phyloP scores from a whole-genome alignment of 805 yeast species.

The Suhomyces prunicola region DNA sequence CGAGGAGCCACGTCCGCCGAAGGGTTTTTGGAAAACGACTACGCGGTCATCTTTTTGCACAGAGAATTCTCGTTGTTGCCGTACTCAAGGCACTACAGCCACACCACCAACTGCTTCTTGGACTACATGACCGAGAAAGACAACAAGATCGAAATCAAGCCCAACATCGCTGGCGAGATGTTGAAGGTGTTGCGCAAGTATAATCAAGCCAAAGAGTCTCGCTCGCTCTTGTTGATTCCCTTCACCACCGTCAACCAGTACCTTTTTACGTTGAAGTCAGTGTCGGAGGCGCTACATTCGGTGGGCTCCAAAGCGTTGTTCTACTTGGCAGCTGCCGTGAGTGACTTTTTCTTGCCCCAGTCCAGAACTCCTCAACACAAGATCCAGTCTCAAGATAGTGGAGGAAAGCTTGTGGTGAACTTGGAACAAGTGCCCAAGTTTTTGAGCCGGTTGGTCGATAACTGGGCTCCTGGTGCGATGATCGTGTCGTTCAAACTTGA shows the following conservation, averaged over 20 bases:
- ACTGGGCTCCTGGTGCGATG: conserved; percentile 96
- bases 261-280: conserved; percentile 71
- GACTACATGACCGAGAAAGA: conserved; percentile 69
- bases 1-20: conserved; percentile 97
- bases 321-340: conserved; percentile 95
- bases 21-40: conserved; percentile 77
- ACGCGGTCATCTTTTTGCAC: conserved; percentile 89
- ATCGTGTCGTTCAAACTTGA: conserved; percentile 92
- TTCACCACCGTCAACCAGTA: conserved; percentile 96
- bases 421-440: conserved; percentile 97
- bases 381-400: conserved; percentile 72
- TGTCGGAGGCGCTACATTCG: conserved; percentile 57
- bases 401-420: conserved; percentile 77
- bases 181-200: conserved; percentile 55
- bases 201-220: conserved; percentile 45
- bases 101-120: conserved; percentile 77
- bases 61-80: conserved; percentile 91
- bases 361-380: conserved; percentile 89
- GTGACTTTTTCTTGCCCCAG: conserved; percentile 90
- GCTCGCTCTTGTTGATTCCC: conserved; percentile 67
- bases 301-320: conserved; percentile 63
- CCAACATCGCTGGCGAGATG: conserved; percentile 61
- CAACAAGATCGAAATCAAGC: conserved; percentile 59
- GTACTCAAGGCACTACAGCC: conserved; percentile 85
- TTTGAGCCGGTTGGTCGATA: conserved; percentile 77